These are phyloP conservation scores for Eudorina sp. DNA, from an alignment of 139 green algal species.

Conservation along the genomic window DNA sequence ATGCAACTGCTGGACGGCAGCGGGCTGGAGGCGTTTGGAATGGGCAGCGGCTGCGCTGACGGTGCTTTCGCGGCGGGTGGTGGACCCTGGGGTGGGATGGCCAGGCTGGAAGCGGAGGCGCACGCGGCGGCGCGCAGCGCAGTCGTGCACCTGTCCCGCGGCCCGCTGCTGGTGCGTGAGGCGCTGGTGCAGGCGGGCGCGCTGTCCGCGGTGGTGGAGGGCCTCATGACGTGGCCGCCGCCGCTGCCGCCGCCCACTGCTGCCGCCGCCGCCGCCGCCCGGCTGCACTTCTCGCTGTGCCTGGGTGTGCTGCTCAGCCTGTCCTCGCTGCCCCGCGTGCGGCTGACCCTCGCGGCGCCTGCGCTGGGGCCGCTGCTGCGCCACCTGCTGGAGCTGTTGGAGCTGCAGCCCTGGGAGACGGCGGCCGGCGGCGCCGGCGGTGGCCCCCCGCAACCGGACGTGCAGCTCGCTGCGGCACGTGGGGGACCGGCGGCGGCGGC, in stretches of 20 bases:
- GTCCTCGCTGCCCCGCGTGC: background rate
- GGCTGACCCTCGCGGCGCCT: background rate
- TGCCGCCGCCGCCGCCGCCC: background rate
- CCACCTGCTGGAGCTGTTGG: constrained; percentile 21
- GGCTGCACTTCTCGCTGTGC: constrained; percentile 15
- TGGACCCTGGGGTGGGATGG: background rate
- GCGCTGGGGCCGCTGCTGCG: constrained; percentile 8
- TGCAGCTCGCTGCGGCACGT: background rate
- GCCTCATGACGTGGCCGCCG: constrained; percentile 28
- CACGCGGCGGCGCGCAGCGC: background rate
- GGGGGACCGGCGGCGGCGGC: background rate
- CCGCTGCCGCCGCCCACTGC: background rate
- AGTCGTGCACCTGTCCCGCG: background rate
- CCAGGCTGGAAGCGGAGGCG: background rate
- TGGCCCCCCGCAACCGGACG: no score
- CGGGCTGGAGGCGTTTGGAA: background rate
- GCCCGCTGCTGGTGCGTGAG: constrained; percentile 43
- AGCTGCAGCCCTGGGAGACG: background rate
- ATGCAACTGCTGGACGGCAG: constrained; percentile 5
- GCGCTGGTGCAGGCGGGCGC: constrained; percentile 24
- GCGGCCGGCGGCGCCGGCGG: background rate
- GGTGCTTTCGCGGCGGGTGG: background rate
- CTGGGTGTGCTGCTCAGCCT: constrained; percentile 31
- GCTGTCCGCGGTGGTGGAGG: constrained; percentile 16
- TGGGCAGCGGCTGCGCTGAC: background rate